phyloP scores from a whole-genome alignment of 2,329 filamentous ascomycete genomes.

The Pseudopyrenochaeta lycopersici region DNA sequence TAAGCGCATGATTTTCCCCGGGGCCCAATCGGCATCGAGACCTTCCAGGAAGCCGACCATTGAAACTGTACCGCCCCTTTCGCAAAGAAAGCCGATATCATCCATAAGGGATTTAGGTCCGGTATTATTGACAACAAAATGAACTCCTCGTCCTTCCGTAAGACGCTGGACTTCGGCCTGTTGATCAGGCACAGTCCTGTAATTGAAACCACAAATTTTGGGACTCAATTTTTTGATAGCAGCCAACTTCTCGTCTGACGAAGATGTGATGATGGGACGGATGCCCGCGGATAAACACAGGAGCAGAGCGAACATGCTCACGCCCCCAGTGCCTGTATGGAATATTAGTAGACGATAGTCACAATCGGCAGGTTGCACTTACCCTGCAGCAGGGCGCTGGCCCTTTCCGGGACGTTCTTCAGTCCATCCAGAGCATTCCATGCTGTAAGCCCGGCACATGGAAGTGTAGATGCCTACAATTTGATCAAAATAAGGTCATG shows the following conservation, averaged over 20 bases:
- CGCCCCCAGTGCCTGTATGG: conserved; percentile 52
- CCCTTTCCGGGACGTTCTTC: conserved; percentile 10
- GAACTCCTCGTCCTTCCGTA: conserved; percentile 50
- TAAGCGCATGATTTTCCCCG: conserved; percentile 19
- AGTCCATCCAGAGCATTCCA: conserved; percentile 32
- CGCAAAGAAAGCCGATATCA: conserved; percentile 23
- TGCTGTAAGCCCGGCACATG: conserved; percentile 33
- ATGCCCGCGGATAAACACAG: conserved; percentile 34
- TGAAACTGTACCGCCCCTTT: conserved; percentile 28
- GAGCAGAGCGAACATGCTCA: conserved; percentile 46
- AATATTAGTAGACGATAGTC: neutral
- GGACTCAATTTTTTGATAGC: conserved; percentile 55
- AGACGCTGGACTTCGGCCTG: conserved; percentile 61
- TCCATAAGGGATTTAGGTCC: conserved; percentile 24
- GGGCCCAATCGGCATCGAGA: conserved; percentile 16
- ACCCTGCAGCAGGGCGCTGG: conserved; percentile 28
- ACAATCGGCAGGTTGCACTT: neutral
- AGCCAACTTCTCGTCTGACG: conserved; percentile 61
- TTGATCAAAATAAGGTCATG: too few species aligned
- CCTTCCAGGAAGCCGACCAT: conserved; percentile 36
- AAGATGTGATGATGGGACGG: conserved; percentile 66
- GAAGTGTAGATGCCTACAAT: conserved; percentile 27
- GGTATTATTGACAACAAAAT: conserved; percentile 57
- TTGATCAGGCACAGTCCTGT: conserved; percentile 64
- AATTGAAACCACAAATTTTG: conserved; percentile 61